These are phyloP conservation scores for Schizophyllum commune DNA, from an alignment of 1,284 basidiomycete genomes.

Conservation along the genomic window DNA sequence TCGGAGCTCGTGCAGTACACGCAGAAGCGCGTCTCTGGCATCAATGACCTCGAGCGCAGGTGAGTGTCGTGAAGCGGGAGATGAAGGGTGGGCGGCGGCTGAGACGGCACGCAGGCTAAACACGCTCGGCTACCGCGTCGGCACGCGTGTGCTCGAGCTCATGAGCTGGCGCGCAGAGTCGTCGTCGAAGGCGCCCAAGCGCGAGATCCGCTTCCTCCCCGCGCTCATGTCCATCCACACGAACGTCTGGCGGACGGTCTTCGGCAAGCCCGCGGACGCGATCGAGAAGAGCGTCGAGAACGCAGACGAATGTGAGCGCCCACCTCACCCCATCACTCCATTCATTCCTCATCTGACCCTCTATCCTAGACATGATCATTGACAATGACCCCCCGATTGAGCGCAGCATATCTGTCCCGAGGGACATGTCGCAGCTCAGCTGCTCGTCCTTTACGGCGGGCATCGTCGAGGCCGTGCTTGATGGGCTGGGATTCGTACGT, in stretches of 20 bases:
- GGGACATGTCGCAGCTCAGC: constrained; percentile 89
- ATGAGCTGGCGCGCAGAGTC: constrained; percentile 68
- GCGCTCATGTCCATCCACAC: constrained; percentile 89
- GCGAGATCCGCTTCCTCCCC: constrained; percentile 83
- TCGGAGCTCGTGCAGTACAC: constrained; percentile 92
- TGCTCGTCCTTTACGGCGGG: constrained; percentile 97
- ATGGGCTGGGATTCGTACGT: constrained; percentile 92
- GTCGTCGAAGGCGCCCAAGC: constrained; percentile 72
- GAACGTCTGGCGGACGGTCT: constrained; percentile 90
- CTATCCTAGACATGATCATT: constrained; percentile 88
- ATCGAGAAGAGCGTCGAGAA: constrained; percentile 95
- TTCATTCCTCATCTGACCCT: not conserved
- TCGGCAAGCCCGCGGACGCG: constrained; percentile 89
- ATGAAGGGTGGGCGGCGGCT: not conserved
- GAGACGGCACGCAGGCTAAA: constrained; percentile 52
- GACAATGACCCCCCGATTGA: constrained; percentile 94
- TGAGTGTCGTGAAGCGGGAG: constrained; percentile 18
- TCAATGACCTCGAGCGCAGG: constrained; percentile 89
- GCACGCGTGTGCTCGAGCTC: constrained; percentile 74
- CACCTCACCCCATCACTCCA: constrained; percentile 1
- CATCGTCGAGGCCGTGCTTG: constrained; percentile 94
- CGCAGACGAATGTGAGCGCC: constrained; percentile 81
- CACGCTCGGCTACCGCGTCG: constrained; percentile 85
- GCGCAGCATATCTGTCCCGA: constrained; percentile 86
- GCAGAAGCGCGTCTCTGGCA: constrained; percentile 89